These are phyloP conservation scores for Zygosaccharomyces gambellarensis DNA, from an alignment of 805 yeast genomes.

Conservation along the genomic window DNA sequence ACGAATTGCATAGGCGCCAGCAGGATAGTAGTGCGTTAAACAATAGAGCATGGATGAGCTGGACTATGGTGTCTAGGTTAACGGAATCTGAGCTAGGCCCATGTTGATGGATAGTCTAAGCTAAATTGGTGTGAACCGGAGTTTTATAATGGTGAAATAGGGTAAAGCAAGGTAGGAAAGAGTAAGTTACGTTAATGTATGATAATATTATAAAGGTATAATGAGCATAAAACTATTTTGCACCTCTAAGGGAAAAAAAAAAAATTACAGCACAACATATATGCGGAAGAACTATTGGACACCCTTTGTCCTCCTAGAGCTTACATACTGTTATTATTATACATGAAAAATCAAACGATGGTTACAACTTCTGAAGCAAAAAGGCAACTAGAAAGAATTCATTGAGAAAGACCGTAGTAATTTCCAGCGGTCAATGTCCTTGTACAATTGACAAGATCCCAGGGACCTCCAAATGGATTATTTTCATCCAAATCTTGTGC, in stretches of 20 bases:
- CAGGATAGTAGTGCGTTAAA: background rate
- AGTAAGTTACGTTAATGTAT: too few relatives aligned
- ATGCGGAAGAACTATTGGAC: constrained; percentile 1
- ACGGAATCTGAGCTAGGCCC: constrained; percentile 8
- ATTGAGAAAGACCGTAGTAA: constrained; percentile 33
- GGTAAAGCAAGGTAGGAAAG: background rate
- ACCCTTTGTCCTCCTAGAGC: background rate
- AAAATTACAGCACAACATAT: background rate
- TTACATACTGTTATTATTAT: constrained; percentile 2
- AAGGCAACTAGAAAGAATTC: background rate
- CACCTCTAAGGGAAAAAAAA: too few relatives aligned
- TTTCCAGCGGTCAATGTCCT: constrained; percentile 38
- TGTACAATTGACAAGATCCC: constrained; percentile 34
- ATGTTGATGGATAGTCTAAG: background rate
- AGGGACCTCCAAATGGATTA: constrained; percentile 38
- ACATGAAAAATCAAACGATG: constrained; percentile 1
- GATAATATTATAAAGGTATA: too few relatives aligned
- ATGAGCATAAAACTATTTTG: too few relatives aligned
- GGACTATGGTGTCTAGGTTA: constrained; percentile 18
- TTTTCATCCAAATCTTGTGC: constrained; percentile 35
- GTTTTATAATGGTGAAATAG: background rate
- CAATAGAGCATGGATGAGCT: constrained; percentile 15
- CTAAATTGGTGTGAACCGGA: background rate
- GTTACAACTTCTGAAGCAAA: background rate
- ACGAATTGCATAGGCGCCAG: background rate